A percentile compares a stretch with the other conserved stretches of the same genome.
Conservation (phyloP, 441 rosid genomes). For the Aquilaria agallochum region DNA sequence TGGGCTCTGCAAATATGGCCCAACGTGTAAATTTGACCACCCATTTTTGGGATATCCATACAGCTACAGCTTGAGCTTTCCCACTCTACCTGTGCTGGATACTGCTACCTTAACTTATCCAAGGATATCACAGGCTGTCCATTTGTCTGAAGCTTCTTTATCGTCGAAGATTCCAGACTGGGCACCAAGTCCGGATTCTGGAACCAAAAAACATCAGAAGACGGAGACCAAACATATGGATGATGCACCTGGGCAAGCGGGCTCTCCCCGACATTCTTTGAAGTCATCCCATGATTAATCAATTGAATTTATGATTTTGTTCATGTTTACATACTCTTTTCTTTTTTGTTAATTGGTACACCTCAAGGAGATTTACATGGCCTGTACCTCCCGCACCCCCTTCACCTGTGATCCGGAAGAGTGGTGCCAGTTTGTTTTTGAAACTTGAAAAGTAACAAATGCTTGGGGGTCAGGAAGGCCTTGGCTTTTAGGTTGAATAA, state of each 20-base stretch:
- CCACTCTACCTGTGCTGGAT: constrained; percentile 34
- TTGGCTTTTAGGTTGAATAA: constrained; percentile 40
- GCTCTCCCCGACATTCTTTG: constrained; percentile 30
- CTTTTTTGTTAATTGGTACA: constrained; percentile 13
- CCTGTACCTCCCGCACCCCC: constrained; percentile 18
- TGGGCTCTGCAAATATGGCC: constrained; percentile 71
- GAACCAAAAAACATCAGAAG: constrained; percentile 23
- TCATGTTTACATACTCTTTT: constrained; percentile 2
- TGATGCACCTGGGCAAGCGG: constrained; percentile 25
- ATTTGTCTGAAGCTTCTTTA: constrained; percentile 27
- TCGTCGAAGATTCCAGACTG: constrained; percentile 34
- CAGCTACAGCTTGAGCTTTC: constrained; percentile 33
- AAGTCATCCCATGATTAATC: constrained; percentile 35
- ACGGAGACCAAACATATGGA: constrained; percentile 25
- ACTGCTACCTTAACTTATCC: constrained; percentile 37
- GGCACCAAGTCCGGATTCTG: constrained; percentile 25
- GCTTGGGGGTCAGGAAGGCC: constrained; percentile 28
- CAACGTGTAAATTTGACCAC: constrained; percentile 72
- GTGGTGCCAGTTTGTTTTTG: constrained; percentile 24
- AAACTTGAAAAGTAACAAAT: constrained; percentile 14
- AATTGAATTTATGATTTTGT: constrained; percentile 15
- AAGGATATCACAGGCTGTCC: constrained; percentile 30
- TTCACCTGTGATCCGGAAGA: constrained; percentile 32
- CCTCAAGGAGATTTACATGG: constrained; percentile 18
- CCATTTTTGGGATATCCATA: constrained; percentile 46